These are phyloP conservation scores for sorghum (Sorghum bicolor) DNA, from an alignment of 176 grass and related monocot genomes.

Conservation along the genomic window Sorghum_bicolor_NCBIv3 NC_012878.2:54109001-54109500, in stretches of 20 bases:
- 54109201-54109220: slow-evolving; percentile 10
- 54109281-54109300: slow-evolving; percentile 66
- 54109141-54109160: neutral
- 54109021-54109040: neutral
- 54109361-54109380: neutral
- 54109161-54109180: neutral
- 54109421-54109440: neutral
- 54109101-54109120: neutral
- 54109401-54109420: neutral
- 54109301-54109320: slow-evolving; percentile 47
- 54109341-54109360: neutral
- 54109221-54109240: slow-evolving; percentile 80
- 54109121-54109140: neutral
- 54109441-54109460: neutral
- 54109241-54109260: slow-evolving; percentile 77
- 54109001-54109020: neutral
- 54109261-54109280: slow-evolving; percentile 73
- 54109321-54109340: neutral
- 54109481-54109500: neutral
- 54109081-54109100: neutral
- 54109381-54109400: neutral
- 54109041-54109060: neutral
- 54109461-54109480: neutral
- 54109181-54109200: neutral
- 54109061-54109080: neutral